A percentile compares a stretch with the other conserved stretches of the same genome.
Conservation (phyloP, 352 stramenopile species). For the Pythium angustatum region DNA sequence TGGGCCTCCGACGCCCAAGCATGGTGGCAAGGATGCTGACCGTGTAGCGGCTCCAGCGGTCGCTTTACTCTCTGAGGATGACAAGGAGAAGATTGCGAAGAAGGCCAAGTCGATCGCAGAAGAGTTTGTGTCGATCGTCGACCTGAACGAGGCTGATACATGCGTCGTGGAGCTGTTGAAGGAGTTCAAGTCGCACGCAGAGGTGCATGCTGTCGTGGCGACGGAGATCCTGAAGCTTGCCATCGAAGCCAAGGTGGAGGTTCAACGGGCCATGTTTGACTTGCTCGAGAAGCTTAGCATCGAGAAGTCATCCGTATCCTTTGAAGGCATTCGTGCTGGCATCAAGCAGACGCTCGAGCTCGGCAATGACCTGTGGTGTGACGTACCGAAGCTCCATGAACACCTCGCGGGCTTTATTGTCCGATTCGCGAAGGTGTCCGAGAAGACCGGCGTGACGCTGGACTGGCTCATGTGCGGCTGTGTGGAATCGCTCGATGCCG, state of each 20-base stretch:
- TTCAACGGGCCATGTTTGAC: constrained; percentile 61
- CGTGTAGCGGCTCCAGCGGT: constrained; percentile 7
- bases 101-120: constrained; percentile 78
- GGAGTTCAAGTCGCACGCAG: constrained; percentile 59
- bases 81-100: constrained; percentile 67
- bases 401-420: constrained; percentile 69
- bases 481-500: constrained; percentile 48
- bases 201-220: constrained; percentile 57
- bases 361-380: constrained; percentile 72
- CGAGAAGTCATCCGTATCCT: constrained; percentile 58
- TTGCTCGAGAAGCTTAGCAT: constrained; percentile 66
- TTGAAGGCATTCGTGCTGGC: constrained; percentile 55
- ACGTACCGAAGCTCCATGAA: constrained; percentile 82
- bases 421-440: constrained; percentile 68
- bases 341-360: constrained; percentile 64
- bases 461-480: constrained; percentile 69
- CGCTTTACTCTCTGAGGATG: constrained; percentile 54
- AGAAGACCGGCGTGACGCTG: constrained; percentile 57
- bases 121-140: constrained; percentile 76
- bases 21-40: constrained; percentile 10
- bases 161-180: constrained; percentile 69
- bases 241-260: constrained; percentile 64
- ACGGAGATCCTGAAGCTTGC: constrained; percentile 61
- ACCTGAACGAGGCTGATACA: constrained; percentile 65
- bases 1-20: constrained; percentile 5